These are phyloP conservation scores for Tetracentron sinense DNA, from an alignment of 164 flowering plant genomes.

Conservation along the genomic window DNA sequence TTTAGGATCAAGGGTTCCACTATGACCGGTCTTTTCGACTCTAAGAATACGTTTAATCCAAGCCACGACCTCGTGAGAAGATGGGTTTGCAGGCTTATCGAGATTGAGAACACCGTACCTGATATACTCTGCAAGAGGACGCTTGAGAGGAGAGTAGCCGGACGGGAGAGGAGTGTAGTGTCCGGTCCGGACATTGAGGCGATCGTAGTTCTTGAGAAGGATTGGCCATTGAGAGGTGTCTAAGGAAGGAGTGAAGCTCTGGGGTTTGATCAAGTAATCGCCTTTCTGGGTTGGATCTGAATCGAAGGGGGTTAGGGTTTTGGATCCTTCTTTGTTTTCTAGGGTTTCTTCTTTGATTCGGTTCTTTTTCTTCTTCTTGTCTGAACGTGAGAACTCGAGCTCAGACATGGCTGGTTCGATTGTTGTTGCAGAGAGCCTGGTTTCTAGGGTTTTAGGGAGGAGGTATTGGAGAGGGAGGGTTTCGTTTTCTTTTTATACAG, in stretches of 20 bases:
- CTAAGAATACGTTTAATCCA: conserved; percentile 73
- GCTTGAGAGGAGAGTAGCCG: conserved; percentile 69
- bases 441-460: no score
- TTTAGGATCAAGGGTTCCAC: conserved; percentile 79
- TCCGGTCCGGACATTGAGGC: conserved; percentile 72
- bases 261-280: conserved; percentile 66
- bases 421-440: no score
- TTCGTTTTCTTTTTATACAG: no score
- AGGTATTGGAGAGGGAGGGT: no score
- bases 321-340: not conserved
- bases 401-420: conserved; percentile 15
- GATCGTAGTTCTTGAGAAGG: conserved; percentile 72
- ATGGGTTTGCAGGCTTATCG: conserved; percentile 80
- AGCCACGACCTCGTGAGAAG: conserved; percentile 80
- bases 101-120: conserved; percentile 67
- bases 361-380: conserved; percentile 33
- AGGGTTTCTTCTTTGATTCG: not conserved
- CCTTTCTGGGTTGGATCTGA: conserved; percentile 6
- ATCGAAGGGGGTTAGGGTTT: not conserved
- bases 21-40: conserved; percentile 69
- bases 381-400: conserved; percentile 26
- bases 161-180: conserved; percentile 72
- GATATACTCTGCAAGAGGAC: conserved; percentile 60
- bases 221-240: conserved; percentile 82
- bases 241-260: conserved; percentile 54